Conservation (phyloP, 768 basidiomycete species). For the Pisolithus microcarpus region DNA sequence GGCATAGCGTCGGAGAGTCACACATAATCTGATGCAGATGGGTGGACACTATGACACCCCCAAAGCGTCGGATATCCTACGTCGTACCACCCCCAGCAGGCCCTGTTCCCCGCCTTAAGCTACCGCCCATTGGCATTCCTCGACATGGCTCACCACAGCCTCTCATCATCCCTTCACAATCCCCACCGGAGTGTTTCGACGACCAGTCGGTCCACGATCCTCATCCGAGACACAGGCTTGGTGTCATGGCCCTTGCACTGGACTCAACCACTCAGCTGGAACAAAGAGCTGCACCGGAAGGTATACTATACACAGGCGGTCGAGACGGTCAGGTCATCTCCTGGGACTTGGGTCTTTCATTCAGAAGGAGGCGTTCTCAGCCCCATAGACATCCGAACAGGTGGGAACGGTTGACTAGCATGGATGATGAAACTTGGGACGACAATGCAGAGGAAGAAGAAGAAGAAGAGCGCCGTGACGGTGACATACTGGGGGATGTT, state of each 20-base stretch:
- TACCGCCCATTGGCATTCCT: constrained; percentile 59
- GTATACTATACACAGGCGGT: constrained; percentile 86
- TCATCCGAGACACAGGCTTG: constrained; percentile 81
- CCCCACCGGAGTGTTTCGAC: constrained; percentile 13
- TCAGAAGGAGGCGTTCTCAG: constrained; percentile 37
- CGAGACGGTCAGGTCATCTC: constrained; percentile 82
- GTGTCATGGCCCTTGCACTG: constrained; percentile 80
- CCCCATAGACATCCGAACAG: constrained; percentile 29
- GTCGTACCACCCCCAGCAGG: constrained; percentile 70
- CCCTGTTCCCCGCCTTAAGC: constrained; percentile 54
- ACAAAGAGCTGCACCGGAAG: constrained; percentile 63
- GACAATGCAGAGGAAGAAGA: constrained; percentile 60
- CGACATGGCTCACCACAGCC: constrained; percentile 67
- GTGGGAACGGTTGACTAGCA: constrained; percentile 84
- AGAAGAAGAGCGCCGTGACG: constrained; percentile 64
- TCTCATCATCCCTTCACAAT: constrained; percentile 43
- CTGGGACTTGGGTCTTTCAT: constrained; percentile 75
- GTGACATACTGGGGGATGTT: constrained; percentile 74
- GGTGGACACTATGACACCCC: constrained; percentile 31
- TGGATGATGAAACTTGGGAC: constrained; percentile 63
- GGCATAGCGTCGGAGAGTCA: too few species aligned
- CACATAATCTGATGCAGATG: background rate
- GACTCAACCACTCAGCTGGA: constrained; percentile 74
- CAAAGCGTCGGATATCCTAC: constrained; percentile 75
- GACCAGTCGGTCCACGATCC: constrained; percentile 11